Conservation (phyloP, 2,329 filamentous ascomycete species). For the Fusarium ambrosium region DNA sequence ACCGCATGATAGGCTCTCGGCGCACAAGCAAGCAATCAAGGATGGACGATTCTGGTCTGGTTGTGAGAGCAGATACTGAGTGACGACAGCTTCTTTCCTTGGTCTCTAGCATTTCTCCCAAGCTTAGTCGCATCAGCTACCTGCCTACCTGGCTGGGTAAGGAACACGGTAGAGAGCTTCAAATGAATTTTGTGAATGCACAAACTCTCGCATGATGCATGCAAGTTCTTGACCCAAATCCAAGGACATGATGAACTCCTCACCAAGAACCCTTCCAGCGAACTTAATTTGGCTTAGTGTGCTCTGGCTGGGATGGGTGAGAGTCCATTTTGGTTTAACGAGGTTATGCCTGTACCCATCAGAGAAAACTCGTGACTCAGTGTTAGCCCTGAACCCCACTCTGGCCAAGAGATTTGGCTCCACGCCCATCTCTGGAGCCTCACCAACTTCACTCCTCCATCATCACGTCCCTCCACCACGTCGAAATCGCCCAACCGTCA, state of each 20-base stretch:
- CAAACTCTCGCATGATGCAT: background rate
- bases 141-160: background rate
- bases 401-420: slow-evolving; percentile 26
- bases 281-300: slow-evolving; percentile 24
- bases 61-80: slow-evolving; percentile 19
- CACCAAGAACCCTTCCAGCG: slow-evolving; percentile 8
- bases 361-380: background rate
- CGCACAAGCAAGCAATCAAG: slow-evolving; percentile 31
- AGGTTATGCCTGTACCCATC: slow-evolving; percentile 21
- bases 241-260: background rate
- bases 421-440: slow-evolving; percentile 23
- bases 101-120: background rate
- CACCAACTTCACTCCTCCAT: slow-evolving; percentile 39
- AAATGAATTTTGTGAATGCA: background rate
- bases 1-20: slow-evolving; percentile 40
- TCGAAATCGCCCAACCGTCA: background rate
- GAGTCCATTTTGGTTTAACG: slow-evolving; percentile 7
- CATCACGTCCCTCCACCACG: slow-evolving; percentile 27
- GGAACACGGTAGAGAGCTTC: background rate
- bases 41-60: background rate
- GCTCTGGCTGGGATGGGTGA: background rate
- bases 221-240: slow-evolving; percentile 3
- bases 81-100: slow-evolving; percentile 25
- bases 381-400: slow-evolving; percentile 32
- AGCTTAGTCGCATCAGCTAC: background rate